These are phyloP conservation scores for Apiospora kogelbergensis DNA, from an alignment of 2,329 filamentous ascomycete genomes.

Conservation along the genomic window DNA sequence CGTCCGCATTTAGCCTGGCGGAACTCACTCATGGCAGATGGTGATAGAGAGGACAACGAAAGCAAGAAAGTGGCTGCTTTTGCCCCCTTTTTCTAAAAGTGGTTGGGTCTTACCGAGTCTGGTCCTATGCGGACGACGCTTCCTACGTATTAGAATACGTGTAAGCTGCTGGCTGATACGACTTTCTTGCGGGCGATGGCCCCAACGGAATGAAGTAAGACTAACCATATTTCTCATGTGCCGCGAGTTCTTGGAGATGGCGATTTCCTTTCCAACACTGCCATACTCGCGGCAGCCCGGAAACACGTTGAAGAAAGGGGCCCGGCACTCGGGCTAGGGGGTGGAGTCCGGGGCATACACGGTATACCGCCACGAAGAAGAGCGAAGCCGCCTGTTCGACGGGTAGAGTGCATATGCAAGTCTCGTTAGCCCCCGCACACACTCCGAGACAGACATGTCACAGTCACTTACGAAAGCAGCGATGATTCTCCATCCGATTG, in stretches of 20 bases:
- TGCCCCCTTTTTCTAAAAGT: background rate
- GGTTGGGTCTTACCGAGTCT: background rate
- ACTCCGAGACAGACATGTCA: background rate
- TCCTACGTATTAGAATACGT: background rate
- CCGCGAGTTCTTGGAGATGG: constrained; percentile 3
- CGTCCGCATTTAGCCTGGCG: no score
- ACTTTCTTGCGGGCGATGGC: no score
- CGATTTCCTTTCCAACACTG: constrained; percentile 9
- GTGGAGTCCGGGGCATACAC: constrained; percentile 6
- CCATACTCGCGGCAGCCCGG: constrained; percentile 10
- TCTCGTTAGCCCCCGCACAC: background rate
- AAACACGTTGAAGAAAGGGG: constrained; percentile 11
- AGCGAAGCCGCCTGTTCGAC: background rate
- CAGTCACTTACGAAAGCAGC: background rate
- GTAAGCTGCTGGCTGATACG: background rate
- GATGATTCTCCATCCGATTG: background rate
- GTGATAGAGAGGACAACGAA: no score
- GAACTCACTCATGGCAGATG: no score
- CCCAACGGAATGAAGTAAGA: background rate
- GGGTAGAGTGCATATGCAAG: background rate
- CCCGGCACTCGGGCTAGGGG: constrained; percentile 7
- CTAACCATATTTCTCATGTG: constrained; percentile 8
- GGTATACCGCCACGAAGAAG: background rate
- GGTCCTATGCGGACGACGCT: background rate
- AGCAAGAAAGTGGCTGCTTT: no score